These are phyloP conservation scores for Groenewaldozyma tartarivorans DNA, from an alignment of 805 yeast species.

Conservation along the genomic window DNA sequence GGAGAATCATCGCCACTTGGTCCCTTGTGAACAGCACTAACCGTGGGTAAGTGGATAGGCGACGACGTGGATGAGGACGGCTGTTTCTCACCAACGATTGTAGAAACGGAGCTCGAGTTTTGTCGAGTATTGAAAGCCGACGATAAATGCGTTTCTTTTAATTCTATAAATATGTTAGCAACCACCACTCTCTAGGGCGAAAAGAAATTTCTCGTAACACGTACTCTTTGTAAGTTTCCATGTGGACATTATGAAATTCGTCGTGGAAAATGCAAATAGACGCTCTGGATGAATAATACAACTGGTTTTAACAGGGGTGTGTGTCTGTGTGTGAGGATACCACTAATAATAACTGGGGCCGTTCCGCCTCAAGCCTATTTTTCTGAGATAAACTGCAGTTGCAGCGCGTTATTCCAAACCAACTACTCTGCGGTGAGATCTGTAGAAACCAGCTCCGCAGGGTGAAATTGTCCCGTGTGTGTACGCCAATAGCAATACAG, in stretches of 20 bases:
- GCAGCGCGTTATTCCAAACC: no score
- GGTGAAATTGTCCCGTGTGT: no score
- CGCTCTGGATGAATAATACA: no score
- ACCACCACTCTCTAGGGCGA: background rate
- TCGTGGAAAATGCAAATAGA: no score
- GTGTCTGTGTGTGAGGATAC: no score
- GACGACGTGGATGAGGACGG: constrained; percentile 1
- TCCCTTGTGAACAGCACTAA: constrained; percentile 13
- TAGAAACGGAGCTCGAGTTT: constrained; percentile 10
- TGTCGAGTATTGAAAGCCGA: constrained; percentile 19
- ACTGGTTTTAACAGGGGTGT: no score
- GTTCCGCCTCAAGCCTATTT: no score
- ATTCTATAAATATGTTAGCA: constrained; percentile 20
- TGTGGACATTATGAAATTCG: constrained; percentile 22
- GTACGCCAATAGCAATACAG: no score
- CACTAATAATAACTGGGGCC: no score
- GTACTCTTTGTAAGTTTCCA: constrained; percentile 40
- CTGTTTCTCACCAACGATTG: constrained; percentile 4
- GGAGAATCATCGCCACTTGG: constrained; percentile 8
- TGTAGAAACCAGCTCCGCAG: no score
- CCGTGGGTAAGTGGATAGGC: constrained; percentile 10
- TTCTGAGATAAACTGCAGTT: no score
- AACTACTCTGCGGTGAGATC: no score
- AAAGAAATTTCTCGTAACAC: constrained; percentile 8
- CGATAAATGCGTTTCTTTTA: constrained; percentile 32